phyloP scores from a whole-genome alignment of 371 early-diverging fungal genomes.

The Circinella minor region DNA sequence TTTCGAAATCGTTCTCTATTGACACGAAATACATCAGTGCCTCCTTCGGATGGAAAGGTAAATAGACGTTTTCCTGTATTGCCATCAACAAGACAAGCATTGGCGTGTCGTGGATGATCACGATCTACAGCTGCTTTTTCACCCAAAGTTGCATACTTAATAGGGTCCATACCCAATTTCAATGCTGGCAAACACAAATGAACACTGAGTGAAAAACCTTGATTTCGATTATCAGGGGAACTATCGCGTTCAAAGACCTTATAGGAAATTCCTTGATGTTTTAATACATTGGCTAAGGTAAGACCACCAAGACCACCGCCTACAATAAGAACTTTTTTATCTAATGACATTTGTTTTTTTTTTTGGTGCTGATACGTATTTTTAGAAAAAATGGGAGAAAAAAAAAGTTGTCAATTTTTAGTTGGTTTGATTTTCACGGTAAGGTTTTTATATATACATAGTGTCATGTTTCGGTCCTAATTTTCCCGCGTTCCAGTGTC shows the following conservation, averaged over 20 bases:
- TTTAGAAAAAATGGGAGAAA: no score
- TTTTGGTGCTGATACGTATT: no score
- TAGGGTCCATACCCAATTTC: slow-evolving; percentile 9
- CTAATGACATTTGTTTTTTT: no score
- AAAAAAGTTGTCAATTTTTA: no score
- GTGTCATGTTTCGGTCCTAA: no score
- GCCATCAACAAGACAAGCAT: slow-evolving; percentile 21
- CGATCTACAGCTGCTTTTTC: slow-evolving; percentile 22
- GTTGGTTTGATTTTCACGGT: no score
- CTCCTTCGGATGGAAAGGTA: background rate
- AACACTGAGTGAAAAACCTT: slow-evolving; percentile 35
- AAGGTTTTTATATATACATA: no score
- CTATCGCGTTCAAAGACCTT: slow-evolving; percentile 40
- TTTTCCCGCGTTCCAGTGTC: no score
- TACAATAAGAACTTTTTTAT: slow-evolving; percentile 30
- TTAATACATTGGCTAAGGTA: slow-evolving; percentile 29
- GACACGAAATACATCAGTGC: slow-evolving; percentile 17
- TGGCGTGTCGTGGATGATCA: slow-evolving; percentile 6
- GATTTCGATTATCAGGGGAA: slow-evolving; percentile 17
- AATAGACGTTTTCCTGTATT: background rate
- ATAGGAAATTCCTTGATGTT: slow-evolving; percentile 27
- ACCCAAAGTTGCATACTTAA: slow-evolving; percentile 10
- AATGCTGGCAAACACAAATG: slow-evolving; percentile 22
- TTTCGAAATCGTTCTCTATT: slow-evolving; percentile 29
- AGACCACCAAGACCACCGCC: slow-evolving; percentile 45